Evolutionary conservation across 306 rosid species (phyloP).

Genomic region (Mucuna pruriens): DNA sequence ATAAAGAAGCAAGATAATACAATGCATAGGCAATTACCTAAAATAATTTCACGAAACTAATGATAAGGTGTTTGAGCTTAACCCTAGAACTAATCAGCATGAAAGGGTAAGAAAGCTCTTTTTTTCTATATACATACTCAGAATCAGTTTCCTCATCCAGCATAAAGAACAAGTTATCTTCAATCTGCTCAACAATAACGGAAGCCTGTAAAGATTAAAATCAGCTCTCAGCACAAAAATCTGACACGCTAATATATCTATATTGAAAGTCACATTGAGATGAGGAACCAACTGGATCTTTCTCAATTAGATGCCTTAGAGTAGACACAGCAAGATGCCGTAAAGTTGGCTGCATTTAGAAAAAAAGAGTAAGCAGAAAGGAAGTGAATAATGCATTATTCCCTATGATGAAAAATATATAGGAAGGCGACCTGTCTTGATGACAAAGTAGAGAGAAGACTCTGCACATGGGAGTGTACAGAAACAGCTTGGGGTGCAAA

Average conservation of each 20-base stretch:
- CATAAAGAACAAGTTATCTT: constrained; percentile 88
- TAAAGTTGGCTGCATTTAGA: constrained; percentile 76
- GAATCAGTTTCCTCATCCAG: constrained; percentile 98
- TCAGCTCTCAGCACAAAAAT: constrained; percentile 38
- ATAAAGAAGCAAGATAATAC: not conserved
- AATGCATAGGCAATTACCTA: not conserved
- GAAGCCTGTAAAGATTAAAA: constrained; percentile 70
- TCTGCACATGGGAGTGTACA: constrained; percentile 71
- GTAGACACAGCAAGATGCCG: constrained; percentile 96
- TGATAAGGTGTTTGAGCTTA: constrained; percentile 1
- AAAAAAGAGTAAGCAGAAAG: constrained; percentile 2
- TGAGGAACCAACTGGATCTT: constrained; percentile 77
- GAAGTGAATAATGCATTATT: not conserved
- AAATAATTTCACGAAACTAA: constrained; percentile 13
- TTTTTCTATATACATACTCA: constrained; percentile 60
- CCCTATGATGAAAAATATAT: constrained; percentile 23
- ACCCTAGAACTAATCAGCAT: constrained; percentile 25
- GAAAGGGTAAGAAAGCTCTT: not conserved
- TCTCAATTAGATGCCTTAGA: constrained; percentile 91
- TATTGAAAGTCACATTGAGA: constrained; percentile 19
- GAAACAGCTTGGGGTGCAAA: constrained; percentile 99
- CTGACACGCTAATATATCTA: constrained; percentile 11
- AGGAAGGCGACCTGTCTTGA: constrained; percentile 68
- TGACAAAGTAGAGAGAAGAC: constrained; percentile 56
- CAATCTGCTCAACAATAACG: constrained; percentile 81